Evolutionary conservation across 2,329 filamentous ascomycete species (phyloP), one percentile per base, ranked within the genome.

Genomic region (Diaporthe ampelina): DNA sequence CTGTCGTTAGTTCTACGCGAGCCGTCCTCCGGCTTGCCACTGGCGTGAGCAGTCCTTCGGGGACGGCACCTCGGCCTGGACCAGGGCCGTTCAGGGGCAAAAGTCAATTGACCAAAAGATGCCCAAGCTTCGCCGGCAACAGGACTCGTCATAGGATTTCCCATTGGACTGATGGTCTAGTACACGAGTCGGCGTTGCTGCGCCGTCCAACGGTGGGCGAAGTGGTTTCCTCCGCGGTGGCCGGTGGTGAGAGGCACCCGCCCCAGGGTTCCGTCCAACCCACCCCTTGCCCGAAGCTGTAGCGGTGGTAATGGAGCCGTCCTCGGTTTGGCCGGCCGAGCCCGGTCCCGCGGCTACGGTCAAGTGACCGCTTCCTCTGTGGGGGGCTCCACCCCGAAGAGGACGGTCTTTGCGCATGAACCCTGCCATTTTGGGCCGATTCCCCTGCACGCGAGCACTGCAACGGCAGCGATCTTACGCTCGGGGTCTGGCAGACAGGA

Each of bases 281-380:
- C 24, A 40, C 29, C 63, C 63, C 59, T 26, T 37, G 63, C 3
- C 61, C 29, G 63, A 67, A 52, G 63, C 63, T 32, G 63, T 52
- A 26, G 45, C 48, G 45, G 43, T 67, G 43, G 61, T 24, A 52
- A 37, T 67, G 63, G 61, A 52, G 61, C 45, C n/a, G 21, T 35
- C 21, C 32, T 67, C 63, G 63, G 63, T 52, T 67, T 67, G 29
- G 29, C 63, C 63, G 63, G 63, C 63, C 63, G 63, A 67, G 45
- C 63, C 63, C 63, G 63, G 45, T 37, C 63, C 63, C 63, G 45
- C 29, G 63, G 63, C 45, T 52, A 26, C 63, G 45, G 29, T 67
- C 63, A 67, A 52, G 63, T 67, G 63, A 67, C 63, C 63, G 63
- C 63, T 19, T 40, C 21, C 63, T 67, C 32, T 67, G 63, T 52